These are phyloP conservation scores for Curvularia hawaiiensis DNA, from an alignment of 2,329 filamentous ascomycete genomes.

Conservation along the genomic window DNA sequence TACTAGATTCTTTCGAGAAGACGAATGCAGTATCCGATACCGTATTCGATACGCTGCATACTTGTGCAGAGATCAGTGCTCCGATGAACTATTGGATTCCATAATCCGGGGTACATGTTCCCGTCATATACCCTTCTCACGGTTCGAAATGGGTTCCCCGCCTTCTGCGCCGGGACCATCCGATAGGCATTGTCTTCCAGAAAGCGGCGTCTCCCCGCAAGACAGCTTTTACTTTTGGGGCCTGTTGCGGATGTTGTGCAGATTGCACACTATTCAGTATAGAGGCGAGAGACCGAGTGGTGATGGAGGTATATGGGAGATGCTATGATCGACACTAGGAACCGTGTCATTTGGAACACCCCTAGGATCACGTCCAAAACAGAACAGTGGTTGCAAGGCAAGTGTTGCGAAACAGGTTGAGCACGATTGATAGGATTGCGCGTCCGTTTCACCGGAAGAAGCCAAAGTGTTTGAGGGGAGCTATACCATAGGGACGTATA, in stretches of 20 bases:
- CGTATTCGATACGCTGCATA: background rate
- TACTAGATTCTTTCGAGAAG: too few relatives aligned
- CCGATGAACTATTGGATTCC: background rate
- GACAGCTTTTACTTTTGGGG: background rate
- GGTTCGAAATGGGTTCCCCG: background rate
- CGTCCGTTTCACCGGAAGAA: background rate
- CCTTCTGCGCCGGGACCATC: background rate
- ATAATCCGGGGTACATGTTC: background rate
- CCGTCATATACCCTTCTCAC: background rate
- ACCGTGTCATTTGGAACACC: background rate
- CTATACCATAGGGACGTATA: background rate
- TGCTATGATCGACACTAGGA: background rate
- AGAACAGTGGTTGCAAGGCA: background rate
- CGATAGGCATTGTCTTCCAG: background rate
- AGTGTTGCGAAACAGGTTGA: background rate
- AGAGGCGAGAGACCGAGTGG: background rate
- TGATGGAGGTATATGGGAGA: background rate
- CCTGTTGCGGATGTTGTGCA: background rate
- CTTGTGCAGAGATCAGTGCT: too few relatives aligned
- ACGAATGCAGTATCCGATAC: background rate
- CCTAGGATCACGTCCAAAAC: background rate
- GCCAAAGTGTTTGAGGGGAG: background rate
- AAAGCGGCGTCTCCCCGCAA: background rate
- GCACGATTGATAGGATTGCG: background rate
- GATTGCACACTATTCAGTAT: background rate